Conservation (phyloP, 768 basidiomycete genomes). For the Kwoniella europaea region DNA sequence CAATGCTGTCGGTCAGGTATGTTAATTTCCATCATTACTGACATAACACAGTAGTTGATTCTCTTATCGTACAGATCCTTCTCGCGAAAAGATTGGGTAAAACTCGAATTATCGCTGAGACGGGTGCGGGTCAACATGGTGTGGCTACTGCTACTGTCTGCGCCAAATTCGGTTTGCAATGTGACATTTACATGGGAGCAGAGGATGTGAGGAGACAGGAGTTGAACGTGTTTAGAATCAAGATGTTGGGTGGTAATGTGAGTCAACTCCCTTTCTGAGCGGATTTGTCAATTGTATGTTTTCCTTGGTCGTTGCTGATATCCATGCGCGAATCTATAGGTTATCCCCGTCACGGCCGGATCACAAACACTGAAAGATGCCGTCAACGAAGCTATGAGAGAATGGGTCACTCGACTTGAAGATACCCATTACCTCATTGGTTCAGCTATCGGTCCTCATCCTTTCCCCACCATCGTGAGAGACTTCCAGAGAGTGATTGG, state of each 20-base stretch:
- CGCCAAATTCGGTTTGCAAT: constrained; percentile 93
- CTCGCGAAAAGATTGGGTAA: constrained; percentile 94
- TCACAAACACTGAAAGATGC: constrained; percentile 96
- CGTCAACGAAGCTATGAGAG: constrained; percentile 96
- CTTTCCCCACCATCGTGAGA: constrained; percentile 97
- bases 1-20: constrained; percentile 92
- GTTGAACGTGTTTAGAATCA: constrained; percentile 95
- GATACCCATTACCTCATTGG: constrained; percentile 97
- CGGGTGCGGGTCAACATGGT: constrained; percentile 98
- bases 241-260: constrained; percentile 89
- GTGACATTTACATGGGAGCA: constrained; percentile 95
- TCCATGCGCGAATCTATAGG: constrained; percentile 61
- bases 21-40: constrained; percentile 30
- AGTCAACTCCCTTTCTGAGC: constrained; percentile 44
- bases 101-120: constrained; percentile 96
- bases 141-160: constrained; percentile 99
- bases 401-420: constrained; percentile 96
- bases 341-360: constrained; percentile 90
- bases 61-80: constrained; percentile 68
- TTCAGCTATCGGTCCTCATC: constrained; percentile 95
- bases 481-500: constrained; percentile 98
- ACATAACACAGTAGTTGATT: neutral
- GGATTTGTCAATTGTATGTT: no score
- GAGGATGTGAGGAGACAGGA: constrained; percentile 96
- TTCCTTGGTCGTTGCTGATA: neutral